Evolutionary conservation across 2,329 filamentous ascomycete genomes (phyloP).

Genomic region (Lecanicillium sp.): DNA sequence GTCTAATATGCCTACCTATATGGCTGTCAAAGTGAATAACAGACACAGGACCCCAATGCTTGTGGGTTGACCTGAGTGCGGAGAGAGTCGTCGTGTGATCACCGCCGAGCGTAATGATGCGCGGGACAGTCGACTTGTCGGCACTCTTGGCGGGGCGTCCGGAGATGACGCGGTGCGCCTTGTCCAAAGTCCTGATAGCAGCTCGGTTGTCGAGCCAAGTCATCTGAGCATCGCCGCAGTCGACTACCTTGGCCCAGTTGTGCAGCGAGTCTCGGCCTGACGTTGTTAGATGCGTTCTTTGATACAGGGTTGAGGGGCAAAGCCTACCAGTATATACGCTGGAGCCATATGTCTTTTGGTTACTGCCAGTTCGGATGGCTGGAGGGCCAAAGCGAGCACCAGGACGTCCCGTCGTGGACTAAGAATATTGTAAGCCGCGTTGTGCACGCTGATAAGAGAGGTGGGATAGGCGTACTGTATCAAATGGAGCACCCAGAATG

Average conservation of each 20-base stretch:
- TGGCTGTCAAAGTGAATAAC: constrained; percentile 67
- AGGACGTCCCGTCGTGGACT: constrained; percentile 15
- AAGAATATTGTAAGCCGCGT: neutral
- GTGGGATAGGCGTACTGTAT: constrained; percentile 15
- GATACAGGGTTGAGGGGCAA: neutral
- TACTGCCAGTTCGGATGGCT: constrained; percentile 71
- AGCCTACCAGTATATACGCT: constrained; percentile 14
- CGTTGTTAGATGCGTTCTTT: neutral
- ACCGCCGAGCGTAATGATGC: constrained; percentile 58
- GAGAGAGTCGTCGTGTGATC: constrained; percentile 63
- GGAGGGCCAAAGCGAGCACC: constrained; percentile 67
- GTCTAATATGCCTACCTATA: constrained; percentile 11
- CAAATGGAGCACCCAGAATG: constrained; percentile 20
- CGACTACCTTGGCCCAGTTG: constrained; percentile 64
- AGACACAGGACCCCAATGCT: constrained; percentile 52
- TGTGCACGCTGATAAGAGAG: neutral
- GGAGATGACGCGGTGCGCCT: constrained; percentile 13
- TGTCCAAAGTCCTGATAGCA: constrained; percentile 15
- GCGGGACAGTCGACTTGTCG: constrained; percentile 9
- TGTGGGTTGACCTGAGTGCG: constrained; percentile 54
- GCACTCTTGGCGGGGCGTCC: constrained; percentile 9
- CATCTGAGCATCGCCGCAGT: constrained; percentile 60
- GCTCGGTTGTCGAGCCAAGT: constrained; percentile 15
- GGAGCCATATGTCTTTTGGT: constrained; percentile 38
- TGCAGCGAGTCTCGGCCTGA: constrained; percentile 13